phyloP scores from a whole-genome alignment of 768 basidiomycete genomes.

The Tylopilus plumbeoviolaceoides region DNA sequence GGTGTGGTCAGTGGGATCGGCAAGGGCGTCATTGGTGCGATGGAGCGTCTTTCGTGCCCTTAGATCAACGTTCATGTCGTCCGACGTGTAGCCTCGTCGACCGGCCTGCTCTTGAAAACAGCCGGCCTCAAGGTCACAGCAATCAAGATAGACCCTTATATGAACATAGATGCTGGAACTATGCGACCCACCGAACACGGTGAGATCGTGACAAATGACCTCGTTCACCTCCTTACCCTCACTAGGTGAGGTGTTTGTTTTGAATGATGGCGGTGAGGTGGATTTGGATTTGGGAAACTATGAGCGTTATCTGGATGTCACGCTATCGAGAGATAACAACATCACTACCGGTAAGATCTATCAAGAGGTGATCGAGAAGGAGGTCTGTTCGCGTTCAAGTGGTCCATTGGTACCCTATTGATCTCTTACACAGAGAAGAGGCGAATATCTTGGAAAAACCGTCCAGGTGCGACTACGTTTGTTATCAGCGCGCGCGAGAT shows the following conservation, averaged over 20 bases:
- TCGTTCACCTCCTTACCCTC: slow-evolving; percentile 15
- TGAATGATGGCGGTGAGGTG: slow-evolving; percentile 98
- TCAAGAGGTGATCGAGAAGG: slow-evolving; percentile 92
- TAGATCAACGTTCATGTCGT: slow-evolving; percentile 20
- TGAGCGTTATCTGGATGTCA: slow-evolving; percentile 95
- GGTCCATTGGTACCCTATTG: slow-evolving; percentile 4
- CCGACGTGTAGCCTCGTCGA: slow-evolving; percentile 76
- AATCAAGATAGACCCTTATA: slow-evolving; percentile 99
- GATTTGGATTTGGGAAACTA: slow-evolving; percentile 98
- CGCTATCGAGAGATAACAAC: slow-evolving; percentile 91
- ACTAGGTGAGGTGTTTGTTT: slow-evolving; percentile 91
- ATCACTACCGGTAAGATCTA: slow-evolving; percentile 99
- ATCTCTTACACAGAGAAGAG: slow-evolving; percentile 54
- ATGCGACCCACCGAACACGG: slow-evolving; percentile 99
- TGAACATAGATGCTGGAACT: slow-evolving; percentile 99
- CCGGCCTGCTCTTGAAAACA: slow-evolving; percentile 92
- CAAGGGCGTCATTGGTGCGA: slow-evolving; percentile 96
- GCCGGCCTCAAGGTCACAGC: slow-evolving; percentile 95
- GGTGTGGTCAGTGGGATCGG: slow-evolving; percentile 99
- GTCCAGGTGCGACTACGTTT: slow-evolving; percentile 79
- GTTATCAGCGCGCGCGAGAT: too few species aligned
- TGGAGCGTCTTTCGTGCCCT: slow-evolving; percentile 14
- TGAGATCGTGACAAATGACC: slow-evolving; percentile 36
- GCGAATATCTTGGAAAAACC: slow-evolving; percentile 93
- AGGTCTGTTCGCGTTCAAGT: slow-evolving; percentile 54